Evolutionary conservation across 2,329 filamentous ascomycete species (phyloP), one percentile per base, ranked within the genome.

Genomic region (Diaporthe citri): DNA sequence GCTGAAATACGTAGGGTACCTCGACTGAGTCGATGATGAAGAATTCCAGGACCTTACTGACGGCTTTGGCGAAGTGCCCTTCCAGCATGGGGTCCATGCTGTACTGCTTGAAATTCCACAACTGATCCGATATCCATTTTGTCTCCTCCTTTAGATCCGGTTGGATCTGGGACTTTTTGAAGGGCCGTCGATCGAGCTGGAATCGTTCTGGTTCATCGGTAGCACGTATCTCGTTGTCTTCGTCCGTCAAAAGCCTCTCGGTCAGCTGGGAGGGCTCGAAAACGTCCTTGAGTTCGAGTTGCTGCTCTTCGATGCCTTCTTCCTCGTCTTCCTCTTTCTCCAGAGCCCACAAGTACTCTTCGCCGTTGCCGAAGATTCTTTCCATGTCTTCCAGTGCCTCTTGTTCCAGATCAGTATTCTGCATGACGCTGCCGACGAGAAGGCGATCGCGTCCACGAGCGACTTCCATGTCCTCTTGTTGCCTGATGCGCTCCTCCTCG

Each of bases 1-100:
- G 97, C 83, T 98, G 96, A 84, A 98, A 98, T 79, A 99, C 97
- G 83, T 98, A 99, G 0, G 97, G 96, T 1, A 98, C 95, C 83
- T 99, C 97, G 79, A 96, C 95, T 79, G 97, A 95, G 78, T 98
- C 96, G 5, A 96, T 92, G 69, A 98, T 95, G 84, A 99, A 95
- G 82, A 98, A 98, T 80, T 98, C 95, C 52, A 99, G 89, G 15
- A 98, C 96, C 83, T 98, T 97, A 79, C 93, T 92, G 72, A 99
- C 93, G 7, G 96, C 94, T 79, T 94, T 94, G 80, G 94, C 92
- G 83, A 99, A 98, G 0, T 95, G 95, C 46, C 91, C 90, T 71
- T 94, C 91, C 71, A 98, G 88, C 52, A 59, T 57, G 1, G 62
- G 69, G 77, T 96, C 94, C 56, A 88, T 84, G 4, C 91, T 88